Percentiles rank a stretch among this genome's conserved stretches.
These are phyloP conservation scores for Nakaseomyces sp. DNA, from an alignment of 1,139 yeast species.

Conservation along the genomic window DNA sequence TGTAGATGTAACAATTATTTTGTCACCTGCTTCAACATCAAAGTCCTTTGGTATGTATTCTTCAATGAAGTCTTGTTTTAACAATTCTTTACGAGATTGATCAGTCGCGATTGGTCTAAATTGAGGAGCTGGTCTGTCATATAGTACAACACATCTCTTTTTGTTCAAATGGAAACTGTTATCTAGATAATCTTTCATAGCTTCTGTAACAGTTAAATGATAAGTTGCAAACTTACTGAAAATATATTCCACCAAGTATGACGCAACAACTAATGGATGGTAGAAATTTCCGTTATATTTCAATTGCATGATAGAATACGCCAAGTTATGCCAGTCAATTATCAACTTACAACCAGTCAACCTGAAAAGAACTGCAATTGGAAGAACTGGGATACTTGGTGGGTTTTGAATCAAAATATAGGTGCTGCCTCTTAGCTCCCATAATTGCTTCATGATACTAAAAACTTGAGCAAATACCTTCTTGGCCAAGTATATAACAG, in stretches of 20 bases:
- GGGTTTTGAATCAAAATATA: conserved; percentile 85
- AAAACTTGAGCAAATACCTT: conserved; percentile 54
- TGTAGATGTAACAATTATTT: conserved; percentile 72
- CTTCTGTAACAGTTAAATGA: conserved; percentile 72
- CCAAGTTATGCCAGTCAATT: conserved; percentile 95
- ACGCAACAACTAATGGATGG: conserved; percentile 56
- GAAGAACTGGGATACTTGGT: conserved; percentile 78
- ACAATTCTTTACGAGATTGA: conserved; percentile 19
- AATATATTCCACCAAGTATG: conserved; percentile 47
- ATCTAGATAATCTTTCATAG: conserved; percentile 56
- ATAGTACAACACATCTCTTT: conserved; percentile 40
- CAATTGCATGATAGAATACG: conserved; percentile 71
- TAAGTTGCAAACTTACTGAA: conserved; percentile 58
- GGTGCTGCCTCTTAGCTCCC: conserved; percentile 52
- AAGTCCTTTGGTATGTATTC: conserved; percentile 36
- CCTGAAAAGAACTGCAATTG: conserved; percentile 51
- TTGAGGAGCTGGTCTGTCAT: conserved; percentile 67
- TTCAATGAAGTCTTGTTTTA: conserved; percentile 34
- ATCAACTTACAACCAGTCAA: conserved; percentile 55
- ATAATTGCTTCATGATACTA: conserved; percentile 40
- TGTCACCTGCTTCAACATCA: conserved; percentile 37
- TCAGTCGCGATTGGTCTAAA: conserved; percentile 44
- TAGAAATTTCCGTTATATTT: conserved; percentile 39
- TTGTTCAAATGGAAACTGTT: conserved; percentile 41
- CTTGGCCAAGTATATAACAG: conserved; percentile 43